Evolutionary conservation across 306 rosid species (phyloP), one percentile per base, ranked within the genome.

Genomic region (Sindora glabra): DNA sequence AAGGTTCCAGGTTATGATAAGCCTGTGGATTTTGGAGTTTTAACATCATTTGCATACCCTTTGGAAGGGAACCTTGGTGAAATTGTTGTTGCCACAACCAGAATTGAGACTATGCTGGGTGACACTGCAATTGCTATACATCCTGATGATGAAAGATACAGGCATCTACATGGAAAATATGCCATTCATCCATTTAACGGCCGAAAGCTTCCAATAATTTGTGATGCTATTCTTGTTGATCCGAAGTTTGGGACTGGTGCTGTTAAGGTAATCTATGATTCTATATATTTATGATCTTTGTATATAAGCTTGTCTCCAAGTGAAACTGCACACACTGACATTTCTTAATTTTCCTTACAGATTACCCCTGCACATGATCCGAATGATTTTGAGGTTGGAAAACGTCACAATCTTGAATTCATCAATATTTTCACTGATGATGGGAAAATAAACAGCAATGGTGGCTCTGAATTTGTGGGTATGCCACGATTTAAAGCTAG

Each of bases 331-430:
- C 48, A 17, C 22, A 36, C 40, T 69, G n/a, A 52, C 49, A 42
- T 16, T 63, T 21, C 23, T 65, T 60, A 41, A 70, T 56, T 63
- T 69, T 51, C 59, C 65, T 57, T 77, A 80, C 86, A 92, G 97
- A 92, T 92, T 67, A 89, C 99, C 69, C 99, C 96, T 3, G 99
- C 99, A 45, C 99, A 92, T 80, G 99, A 89, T 82, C 95, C 97
- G 6, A 92, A 92, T 66, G 99, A 92, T 73, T 92, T 92, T 74
- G 88, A 82, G 53, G 95, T 92, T 63, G 97, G 97, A 59, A 86
- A 80, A 67, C 90, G 94, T 13, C 94, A 92, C 79, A 80, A 77
- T 25, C 94, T 89, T 67, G 90, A 84, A 32, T 86, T 82, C 62
- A 82, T 92, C 60, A 92, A 80, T 45, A 74, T 89, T 72, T 80